phyloP scores from a whole-genome alignment of 2,329 filamentous ascomycete species.

The Pseudogymnoascus sp. region DNA sequence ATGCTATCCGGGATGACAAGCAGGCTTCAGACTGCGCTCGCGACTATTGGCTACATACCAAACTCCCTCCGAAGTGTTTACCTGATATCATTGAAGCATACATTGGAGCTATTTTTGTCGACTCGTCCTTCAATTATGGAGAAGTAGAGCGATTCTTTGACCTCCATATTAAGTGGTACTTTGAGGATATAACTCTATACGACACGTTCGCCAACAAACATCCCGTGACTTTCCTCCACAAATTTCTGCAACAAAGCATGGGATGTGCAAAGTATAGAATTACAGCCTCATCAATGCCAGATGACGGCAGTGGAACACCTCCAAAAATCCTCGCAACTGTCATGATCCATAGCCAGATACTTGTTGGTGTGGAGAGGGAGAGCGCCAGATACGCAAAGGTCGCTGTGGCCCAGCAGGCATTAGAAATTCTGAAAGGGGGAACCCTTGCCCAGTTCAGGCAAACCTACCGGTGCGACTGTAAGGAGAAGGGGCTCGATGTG shows the following conservation, averaged over 20 bases:
- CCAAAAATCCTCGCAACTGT: slow-evolving; percentile 62
- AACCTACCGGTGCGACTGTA: slow-evolving; percentile 58
- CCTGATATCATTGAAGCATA: slow-evolving; percentile 86
- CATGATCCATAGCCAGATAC: slow-evolving; percentile 63
- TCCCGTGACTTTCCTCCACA: slow-evolving; percentile 66
- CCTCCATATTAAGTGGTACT: slow-evolving; percentile 66
- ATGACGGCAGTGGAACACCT: slow-evolving; percentile 26
- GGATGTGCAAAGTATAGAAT: slow-evolving; percentile 53
- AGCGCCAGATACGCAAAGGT: slow-evolving; percentile 69
- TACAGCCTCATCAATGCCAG: slow-evolving; percentile 38
- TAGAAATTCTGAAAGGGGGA: slow-evolving; percentile 40
- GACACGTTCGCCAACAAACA: slow-evolving; percentile 82
- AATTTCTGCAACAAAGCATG: slow-evolving; percentile 55
- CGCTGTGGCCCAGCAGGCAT: slow-evolving; percentile 52
- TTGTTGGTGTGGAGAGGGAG: slow-evolving; percentile 53
- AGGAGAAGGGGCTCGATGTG: slow-evolving; percentile 17
- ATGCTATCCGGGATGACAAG: slow-evolving; percentile 30
- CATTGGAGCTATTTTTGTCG: slow-evolving; percentile 84
- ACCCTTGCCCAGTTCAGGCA: slow-evolving; percentile 49
- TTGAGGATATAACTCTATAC: slow-evolving; percentile 78
- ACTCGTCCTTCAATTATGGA: slow-evolving; percentile 69
- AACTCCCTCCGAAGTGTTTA: slow-evolving; percentile 63
- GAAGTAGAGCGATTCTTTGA: slow-evolving; percentile 72
- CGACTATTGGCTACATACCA: slow-evolving; percentile 62
- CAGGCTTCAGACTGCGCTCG: slow-evolving; percentile 37